These are phyloP conservation scores for Medicago lupulina DNA, from an alignment of 306 rosid species.

Conservation along the genomic window DNA sequence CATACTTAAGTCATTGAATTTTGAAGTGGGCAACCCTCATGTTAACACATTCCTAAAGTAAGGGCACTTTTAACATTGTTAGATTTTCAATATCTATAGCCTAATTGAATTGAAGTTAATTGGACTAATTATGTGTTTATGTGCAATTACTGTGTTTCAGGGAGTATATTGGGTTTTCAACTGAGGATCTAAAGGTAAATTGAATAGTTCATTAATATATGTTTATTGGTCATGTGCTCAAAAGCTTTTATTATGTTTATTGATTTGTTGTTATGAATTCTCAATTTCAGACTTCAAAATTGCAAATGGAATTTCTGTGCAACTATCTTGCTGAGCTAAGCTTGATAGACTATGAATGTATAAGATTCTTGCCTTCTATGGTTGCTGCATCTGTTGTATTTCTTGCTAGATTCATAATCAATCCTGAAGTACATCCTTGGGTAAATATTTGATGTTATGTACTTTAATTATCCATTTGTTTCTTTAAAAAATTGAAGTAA, in stretches of 20 bases:
- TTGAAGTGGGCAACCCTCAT: slow-evolving; percentile 86
- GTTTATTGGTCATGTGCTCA: neutral
- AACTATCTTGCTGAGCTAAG: slow-evolving; percentile 84
- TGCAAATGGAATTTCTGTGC: slow-evolving; percentile 67
- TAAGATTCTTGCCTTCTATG: slow-evolving; percentile 78
- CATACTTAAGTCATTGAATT: slow-evolving; percentile 63
- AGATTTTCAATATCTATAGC: neutral
- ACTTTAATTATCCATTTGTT: too few relatives aligned
- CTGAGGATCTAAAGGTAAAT: slow-evolving; percentile 52
- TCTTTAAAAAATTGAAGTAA: neutral
- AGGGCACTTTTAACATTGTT: neutral
- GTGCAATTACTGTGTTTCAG: slow-evolving; percentile 44
- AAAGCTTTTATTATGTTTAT: neutral
- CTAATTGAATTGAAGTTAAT: neutral
- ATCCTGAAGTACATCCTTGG: slow-evolving; percentile 73
- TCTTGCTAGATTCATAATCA: slow-evolving; percentile 67
- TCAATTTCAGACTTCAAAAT: slow-evolving; percentile 53
- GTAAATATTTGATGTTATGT: slow-evolving; percentile 48
- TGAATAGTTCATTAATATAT: neutral
- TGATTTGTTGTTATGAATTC: slow-evolving; percentile 22
- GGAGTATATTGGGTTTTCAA: slow-evolving; percentile 51
- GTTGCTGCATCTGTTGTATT: slow-evolving; percentile 77
- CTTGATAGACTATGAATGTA: slow-evolving; percentile 69
- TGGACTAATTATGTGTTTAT: slow-evolving; percentile 12
- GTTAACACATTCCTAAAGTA: slow-evolving; percentile 72